phyloP scores from a whole-genome alignment of 345 rosid genomes.

The Geranium brycei region DNA sequence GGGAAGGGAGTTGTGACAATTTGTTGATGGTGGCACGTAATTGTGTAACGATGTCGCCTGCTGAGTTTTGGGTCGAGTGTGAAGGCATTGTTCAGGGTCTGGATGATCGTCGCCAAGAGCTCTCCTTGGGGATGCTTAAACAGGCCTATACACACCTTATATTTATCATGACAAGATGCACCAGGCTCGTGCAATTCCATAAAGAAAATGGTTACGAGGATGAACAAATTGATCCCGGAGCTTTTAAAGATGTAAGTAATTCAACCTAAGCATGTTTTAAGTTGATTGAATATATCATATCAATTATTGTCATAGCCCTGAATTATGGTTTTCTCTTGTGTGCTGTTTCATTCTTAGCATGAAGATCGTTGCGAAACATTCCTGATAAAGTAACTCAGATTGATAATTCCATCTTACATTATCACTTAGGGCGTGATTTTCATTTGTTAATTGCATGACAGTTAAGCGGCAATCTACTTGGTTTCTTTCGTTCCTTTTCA shows the following conservation, averaged over 20 bases:
- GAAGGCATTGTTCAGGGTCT: slow-evolving; percentile 78
- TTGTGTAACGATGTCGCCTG: slow-evolving; percentile 73
- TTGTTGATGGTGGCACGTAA: slow-evolving; percentile 57
- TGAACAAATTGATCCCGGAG: slow-evolving; percentile 82
- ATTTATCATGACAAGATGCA: slow-evolving; percentile 85
- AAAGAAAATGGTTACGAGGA: slow-evolving; percentile 81
- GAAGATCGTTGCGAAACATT: not conserved
- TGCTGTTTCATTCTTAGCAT: not conserved
- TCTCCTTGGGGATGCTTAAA: slow-evolving; percentile 75
- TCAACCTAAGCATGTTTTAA: no score
- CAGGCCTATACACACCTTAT: slow-evolving; percentile 87
- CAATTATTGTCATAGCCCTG: slow-evolving; percentile 8
- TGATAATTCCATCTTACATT: not conserved
- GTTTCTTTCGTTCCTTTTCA: slow-evolving; percentile 65
- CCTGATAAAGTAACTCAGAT: not conserved
- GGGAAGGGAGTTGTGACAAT: slow-evolving; percentile 65
- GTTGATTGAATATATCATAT: no score
- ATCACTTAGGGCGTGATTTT: slow-evolving; percentile 1
- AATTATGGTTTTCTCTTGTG: slow-evolving; percentile 1
- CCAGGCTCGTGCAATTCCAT: slow-evolving; percentile 89
- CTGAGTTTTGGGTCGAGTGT: slow-evolving; percentile 78
- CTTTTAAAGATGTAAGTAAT: slow-evolving; percentile 23
- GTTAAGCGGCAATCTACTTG: slow-evolving; percentile 53
- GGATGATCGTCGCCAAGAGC: slow-evolving; percentile 81
- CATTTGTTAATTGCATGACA: slow-evolving; percentile 24